Evolutionary conservation across 345 rosid genomes (phyloP).

Genomic region (Odontarrhena argentea): DNA sequence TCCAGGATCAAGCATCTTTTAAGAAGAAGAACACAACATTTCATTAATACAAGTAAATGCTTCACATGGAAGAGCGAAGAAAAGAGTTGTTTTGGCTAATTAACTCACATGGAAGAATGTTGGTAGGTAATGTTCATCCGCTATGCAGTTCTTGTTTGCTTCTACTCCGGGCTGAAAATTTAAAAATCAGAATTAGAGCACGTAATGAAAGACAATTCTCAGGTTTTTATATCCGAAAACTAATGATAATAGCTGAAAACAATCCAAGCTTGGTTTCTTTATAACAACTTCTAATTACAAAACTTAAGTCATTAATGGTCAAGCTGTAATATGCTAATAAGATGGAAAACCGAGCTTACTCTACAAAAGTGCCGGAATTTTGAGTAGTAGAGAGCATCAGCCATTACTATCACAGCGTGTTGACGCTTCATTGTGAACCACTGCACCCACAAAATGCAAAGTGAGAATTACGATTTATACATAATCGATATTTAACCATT

Average conservation of each 20-base stretch:
- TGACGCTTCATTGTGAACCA: constrained; percentile 99
- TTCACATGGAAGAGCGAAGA: neutral
- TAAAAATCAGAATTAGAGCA: constrained; percentile 17
- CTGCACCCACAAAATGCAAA: constrained; percentile 50
- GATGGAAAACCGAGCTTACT: constrained; percentile 45
- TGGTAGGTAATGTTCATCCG: constrained; percentile 97
- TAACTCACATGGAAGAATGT: constrained; percentile 82
- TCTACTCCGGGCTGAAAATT: constrained; percentile 85
- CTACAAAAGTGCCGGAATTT: constrained; percentile 90
- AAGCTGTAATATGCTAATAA: constrained; percentile 14
- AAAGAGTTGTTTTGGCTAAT: constrained; percentile 16
- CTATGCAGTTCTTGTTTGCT: constrained; percentile 86
- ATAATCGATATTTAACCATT: neutral
- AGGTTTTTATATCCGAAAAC: neutral
- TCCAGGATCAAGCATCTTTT: constrained; percentile 85
- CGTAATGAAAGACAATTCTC: neutral
- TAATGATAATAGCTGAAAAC: neutral
- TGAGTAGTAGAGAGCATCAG: constrained; percentile 89
- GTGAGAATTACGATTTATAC: neutral
- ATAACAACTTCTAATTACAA: neutral
- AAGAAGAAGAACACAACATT: constrained; percentile 21
- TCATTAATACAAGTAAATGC: constrained; percentile 9
- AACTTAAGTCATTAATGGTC: neutral
- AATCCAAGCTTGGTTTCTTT: neutral
- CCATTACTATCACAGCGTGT: constrained; percentile 90